Evolutionary conservation across 1,284 basidiomycete species (phyloP).

Genomic region (Microbotryum saponariae): DNA sequence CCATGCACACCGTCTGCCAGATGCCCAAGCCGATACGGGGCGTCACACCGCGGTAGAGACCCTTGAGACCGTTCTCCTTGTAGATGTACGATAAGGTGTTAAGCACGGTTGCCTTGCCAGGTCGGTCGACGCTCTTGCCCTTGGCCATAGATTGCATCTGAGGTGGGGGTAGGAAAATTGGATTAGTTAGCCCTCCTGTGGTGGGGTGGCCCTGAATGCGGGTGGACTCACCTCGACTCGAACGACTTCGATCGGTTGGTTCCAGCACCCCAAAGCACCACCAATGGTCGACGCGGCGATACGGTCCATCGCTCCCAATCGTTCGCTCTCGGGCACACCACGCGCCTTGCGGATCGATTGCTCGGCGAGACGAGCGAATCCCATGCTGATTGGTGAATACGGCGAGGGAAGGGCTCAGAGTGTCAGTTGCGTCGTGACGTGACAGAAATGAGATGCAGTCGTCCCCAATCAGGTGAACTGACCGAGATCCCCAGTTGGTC

Average conservation of each 20-base stretch:
- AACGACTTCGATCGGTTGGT: slow-evolving; percentile 96
- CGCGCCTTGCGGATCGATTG: slow-evolving; percentile 64
- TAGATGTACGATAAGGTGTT: slow-evolving; percentile 87
- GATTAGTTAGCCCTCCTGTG: background rate
- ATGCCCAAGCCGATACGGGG: slow-evolving; percentile 92
- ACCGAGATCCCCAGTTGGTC: slow-evolving; percentile 99
- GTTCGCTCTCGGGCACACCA: slow-evolving; percentile 65
- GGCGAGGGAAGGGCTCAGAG: background rate
- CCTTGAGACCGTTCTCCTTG: slow-evolving; percentile 91
- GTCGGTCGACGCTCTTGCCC: slow-evolving; percentile 60
- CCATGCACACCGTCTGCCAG: slow-evolving; percentile 96
- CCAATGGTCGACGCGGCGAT: slow-evolving; percentile 83
- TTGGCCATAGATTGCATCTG: slow-evolving; percentile 99
- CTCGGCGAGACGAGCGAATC: slow-evolving; percentile 92
- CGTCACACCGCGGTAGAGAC: slow-evolving; percentile 93
- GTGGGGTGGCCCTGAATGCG: no score
- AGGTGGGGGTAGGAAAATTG: slow-evolving; percentile 19
- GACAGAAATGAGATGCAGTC: no score
- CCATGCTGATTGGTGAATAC: slow-evolving; percentile 57
- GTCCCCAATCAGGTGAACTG: slow-evolving; percentile 36
- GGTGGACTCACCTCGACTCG: slow-evolving; percentile 64
- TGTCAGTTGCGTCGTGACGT: background rate
- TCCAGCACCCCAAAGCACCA: slow-evolving; percentile 97
- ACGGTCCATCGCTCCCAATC: slow-evolving; percentile 71
- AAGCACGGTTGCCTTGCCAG: slow-evolving; percentile 77